Percentiles rank a stretch among this genome's conserved stretches.
Conservation (phyloP, 495 filamentous ascomycete species). For the Aspergillus nidulans region DNA sequence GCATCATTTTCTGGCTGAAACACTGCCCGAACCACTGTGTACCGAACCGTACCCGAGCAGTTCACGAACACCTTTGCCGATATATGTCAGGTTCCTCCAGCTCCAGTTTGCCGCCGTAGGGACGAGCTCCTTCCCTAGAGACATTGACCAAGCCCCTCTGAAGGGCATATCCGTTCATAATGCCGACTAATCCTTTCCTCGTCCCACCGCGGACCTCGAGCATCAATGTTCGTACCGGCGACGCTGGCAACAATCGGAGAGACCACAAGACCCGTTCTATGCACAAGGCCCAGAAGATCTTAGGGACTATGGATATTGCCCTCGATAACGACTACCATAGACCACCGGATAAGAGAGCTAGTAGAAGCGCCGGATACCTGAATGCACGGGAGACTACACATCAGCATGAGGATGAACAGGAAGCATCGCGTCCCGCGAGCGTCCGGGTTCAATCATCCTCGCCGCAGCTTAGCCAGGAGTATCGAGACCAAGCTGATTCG, state of each 20-base stretch:
- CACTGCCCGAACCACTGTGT: not conserved
- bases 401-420: slow-evolving; percentile 18
- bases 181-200: slow-evolving; percentile 21
- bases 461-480: slow-evolving; percentile 38
- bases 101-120: not conserved
- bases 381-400: slow-evolving; percentile 26
- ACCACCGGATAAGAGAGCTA: slow-evolving; percentile 20
- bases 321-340: slow-evolving; percentile 20
- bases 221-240: slow-evolving; percentile 16
- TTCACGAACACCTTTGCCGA: not conserved
- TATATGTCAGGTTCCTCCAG: not conserved
- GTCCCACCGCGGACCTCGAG: slow-evolving; percentile 32
- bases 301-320: slow-evolving; percentile 31
- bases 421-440: slow-evolving; percentile 21
- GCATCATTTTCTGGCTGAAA: slow-evolving; percentile 4
- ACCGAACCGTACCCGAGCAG: not conserved
- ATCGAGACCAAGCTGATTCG: slow-evolving; percentile 22
- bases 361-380: slow-evolving; percentile 27
- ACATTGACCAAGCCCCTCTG: not conserved
- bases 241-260: slow-evolving; percentile 14
- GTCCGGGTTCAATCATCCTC: slow-evolving; percentile 44
- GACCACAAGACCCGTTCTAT: slow-evolving; percentile 18
- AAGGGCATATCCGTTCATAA: not conserved
- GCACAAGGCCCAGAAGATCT: slow-evolving; percentile 37
- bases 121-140: not conserved